Base-by-base conservation (phyloP, 352 stramenopile genomes). In the Phytophthora vignae region DNA sequence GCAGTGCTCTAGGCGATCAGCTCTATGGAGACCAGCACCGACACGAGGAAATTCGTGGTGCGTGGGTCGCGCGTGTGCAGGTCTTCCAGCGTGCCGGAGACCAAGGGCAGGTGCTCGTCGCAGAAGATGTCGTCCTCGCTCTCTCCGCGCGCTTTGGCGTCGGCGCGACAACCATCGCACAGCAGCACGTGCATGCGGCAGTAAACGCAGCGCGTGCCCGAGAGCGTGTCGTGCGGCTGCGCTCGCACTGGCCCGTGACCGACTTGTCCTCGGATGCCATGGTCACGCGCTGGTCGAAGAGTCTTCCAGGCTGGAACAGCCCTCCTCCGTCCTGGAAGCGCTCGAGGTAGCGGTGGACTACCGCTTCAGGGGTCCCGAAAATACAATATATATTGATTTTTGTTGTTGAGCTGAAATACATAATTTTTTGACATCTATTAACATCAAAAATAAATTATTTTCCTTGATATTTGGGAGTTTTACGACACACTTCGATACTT, bases 261-360 rank as follows among this genome's bases (percentile, higher is more conserved):
- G 74, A 79, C 56, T 76, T 57, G 36, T 90, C 82, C 14, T 79
- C 63, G 14, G 84, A 90, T 19, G 78, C 77, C 66, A 96, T 82
- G 3, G 85, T 78, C 25, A 95, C 87, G 9, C 90, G 87, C 70
- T 95, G 75, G 60, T 96, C 90, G 50, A 95, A 96, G 48, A n/a
- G n/a, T n/a, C n/a, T n/a, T n/a, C n/a, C n/a, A n/a, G n/a, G n/a
- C n/a, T 87, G 75, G 73, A 94, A 96, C 29, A 86, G 68, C 0
- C 83, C 87, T 12, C 80, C 83, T 21, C 90, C 88, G 62, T 90
- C 84, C 1, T 84, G 84, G 60, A 88, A 94, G n/a, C 70, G 67
- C 71, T 96, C 87, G 25, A 96, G 77, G 77, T 94, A 96, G 31
- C 88, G 89, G 55, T 95, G 87, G 58, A 96, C n/a, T n/a, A n/a